Evolutionary conservation across 345 rosid genomes (phyloP), one percentile per base, ranked within the genome.

Genomic region (Acer saccharum): DNA sequence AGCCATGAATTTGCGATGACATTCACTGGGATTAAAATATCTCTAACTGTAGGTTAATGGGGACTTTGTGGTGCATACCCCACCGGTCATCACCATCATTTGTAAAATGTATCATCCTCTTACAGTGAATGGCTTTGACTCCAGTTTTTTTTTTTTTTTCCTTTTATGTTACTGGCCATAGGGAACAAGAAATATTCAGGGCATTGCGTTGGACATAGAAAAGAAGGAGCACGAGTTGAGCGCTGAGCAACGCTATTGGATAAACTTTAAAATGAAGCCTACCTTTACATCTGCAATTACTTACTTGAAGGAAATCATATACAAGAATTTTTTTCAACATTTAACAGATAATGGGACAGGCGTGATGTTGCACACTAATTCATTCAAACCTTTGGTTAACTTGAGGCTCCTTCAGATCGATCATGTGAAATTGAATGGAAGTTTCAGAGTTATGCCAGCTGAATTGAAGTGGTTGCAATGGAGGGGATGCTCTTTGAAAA

Each of bases 161-260:
- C 25, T 25, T 25, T 25, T 25, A 25, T 16, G 64, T 7, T 20
- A 54, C 23, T 68, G 79, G 46, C 58, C 43, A 8, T 64, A 88
- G 91, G 88, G 88, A 78, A 78, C 87, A 57, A 35, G 41, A 60
- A 11, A 29, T 7, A 82, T 82, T 44, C 76, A 77, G 81, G 91
- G 91, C 25, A 80, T 85, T 17, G 39, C 71, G 7, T 70, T 88
- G 61, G 82, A 82, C 72, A 54, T 77, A 18, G 48, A 43, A 71
- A 76, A 64, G 54, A 32, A 67, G 2, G 69, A 63, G 73, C 2
- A 6, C 7, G 10, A 43, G 61, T 46, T 32, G 73, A 57, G 65
- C 54, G 35, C 54, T 0, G 50, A 60, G 29, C 9, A 39, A 52
- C 43, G 50, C 8, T n/a, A 9, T 3, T 50, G 76, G 57, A 10